phyloP scores from a whole-genome alignment of 2,329 filamentous ascomycete species.

The Monilinia aucupariae region DNA sequence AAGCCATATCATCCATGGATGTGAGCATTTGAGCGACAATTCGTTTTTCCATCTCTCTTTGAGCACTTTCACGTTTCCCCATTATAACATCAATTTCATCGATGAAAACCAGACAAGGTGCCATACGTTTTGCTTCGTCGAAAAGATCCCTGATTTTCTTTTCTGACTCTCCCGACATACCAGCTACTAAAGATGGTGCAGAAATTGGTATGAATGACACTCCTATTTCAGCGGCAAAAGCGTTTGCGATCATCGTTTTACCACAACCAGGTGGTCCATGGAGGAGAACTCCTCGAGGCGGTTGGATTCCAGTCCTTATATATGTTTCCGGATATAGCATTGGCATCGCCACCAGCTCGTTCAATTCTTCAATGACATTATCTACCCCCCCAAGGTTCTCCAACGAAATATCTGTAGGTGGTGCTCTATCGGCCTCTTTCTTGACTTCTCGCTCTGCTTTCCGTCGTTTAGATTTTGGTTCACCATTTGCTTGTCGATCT shows the following conservation, averaged over 20 bases:
- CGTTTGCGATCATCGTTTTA: constrained; percentile 79
- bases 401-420: constrained; percentile 62
- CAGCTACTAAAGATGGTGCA: constrained; percentile 73
- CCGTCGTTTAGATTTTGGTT: constrained; percentile 60
- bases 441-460: constrained; percentile 47
- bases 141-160: constrained; percentile 81
- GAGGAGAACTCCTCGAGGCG: constrained; percentile 68
- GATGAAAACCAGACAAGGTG: constrained; percentile 86
- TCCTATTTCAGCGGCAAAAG: constrained; percentile 68
- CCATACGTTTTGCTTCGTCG: constrained; percentile 78
- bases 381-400: constrained; percentile 73
- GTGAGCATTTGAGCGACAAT: constrained; percentile 78
- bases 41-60: constrained; percentile 83
- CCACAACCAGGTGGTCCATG: constrained; percentile 82
- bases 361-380: constrained; percentile 62
- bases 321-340: constrained; percentile 65
- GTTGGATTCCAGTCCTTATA: constrained; percentile 58
- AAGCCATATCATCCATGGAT: constrained; percentile 77
- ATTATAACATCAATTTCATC: constrained; percentile 91
- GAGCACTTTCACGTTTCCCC: constrained; percentile 74
- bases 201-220: constrained; percentile 79
- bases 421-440: constrained; percentile 53
- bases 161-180: constrained; percentile 85
- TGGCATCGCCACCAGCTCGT: constrained; percentile 67
- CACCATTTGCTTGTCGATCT: constrained; percentile 57